Evolutionary conservation across 441 rosid genomes (phyloP).

Genomic region (Mallotus japonicus): DNA sequence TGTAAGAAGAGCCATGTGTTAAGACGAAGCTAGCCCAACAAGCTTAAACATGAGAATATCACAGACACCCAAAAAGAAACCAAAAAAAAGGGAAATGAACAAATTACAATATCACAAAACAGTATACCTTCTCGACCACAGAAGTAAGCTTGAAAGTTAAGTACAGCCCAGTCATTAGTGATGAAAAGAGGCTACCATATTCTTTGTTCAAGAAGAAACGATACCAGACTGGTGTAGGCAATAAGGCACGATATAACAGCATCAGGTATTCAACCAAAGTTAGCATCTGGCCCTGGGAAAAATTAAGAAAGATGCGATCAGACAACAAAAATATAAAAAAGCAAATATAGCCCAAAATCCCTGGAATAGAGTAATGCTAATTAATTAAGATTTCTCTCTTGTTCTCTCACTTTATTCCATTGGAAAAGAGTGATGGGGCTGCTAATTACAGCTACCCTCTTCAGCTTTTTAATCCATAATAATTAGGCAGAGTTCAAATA

Average conservation of each 20-base stretch:
- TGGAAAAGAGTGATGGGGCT: background rate
- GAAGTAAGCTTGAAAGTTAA: conserved; percentile 79
- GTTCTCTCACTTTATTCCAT: background rate
- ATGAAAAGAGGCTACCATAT: conserved; percentile 82
- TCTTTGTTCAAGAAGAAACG: conserved; percentile 82
- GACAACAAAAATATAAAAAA: background rate
- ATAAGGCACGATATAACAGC: conserved; percentile 65
- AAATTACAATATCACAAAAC: background rate
- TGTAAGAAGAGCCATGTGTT: background rate
- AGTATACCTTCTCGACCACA: conserved; percentile 66
- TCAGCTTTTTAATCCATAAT: conserved; percentile 3
- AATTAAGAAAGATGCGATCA: conserved; percentile 7
- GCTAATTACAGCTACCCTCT: background rate
- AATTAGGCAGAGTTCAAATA: background rate
- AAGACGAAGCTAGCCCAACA: background rate
- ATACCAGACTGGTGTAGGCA: conserved; percentile 85
- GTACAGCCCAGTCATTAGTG: conserved; percentile 73
- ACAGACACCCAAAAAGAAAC: background rate
- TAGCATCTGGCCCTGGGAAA: conserved; percentile 64
- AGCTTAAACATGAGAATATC: background rate
- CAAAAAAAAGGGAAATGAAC: background rate
- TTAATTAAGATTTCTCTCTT: background rate
- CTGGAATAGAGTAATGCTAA: background rate
- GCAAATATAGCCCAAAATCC: background rate
- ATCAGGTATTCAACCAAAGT: conserved; percentile 70